Evolutionary conservation across 176 grass and related monocot species (phyloP).

Genomic region (Poa annua): DNA sequence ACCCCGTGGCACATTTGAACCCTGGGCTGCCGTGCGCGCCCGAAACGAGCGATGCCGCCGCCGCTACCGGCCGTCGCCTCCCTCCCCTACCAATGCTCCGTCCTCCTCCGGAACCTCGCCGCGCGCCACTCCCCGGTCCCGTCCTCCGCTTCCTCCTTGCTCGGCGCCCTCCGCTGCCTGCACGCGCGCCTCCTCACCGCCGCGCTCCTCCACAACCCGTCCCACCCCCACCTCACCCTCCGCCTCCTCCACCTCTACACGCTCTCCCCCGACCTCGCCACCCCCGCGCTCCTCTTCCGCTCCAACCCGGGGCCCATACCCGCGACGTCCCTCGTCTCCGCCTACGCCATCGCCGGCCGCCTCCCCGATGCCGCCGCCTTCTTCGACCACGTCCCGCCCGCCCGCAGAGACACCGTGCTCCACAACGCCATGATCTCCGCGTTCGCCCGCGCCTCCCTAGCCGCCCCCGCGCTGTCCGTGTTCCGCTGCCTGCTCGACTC

Average conservation of each 20-base stretch:
- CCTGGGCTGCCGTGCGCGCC: constrained; percentile 16
- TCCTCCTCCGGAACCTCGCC: constrained; percentile 52
- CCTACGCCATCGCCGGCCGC: constrained; percentile 59
- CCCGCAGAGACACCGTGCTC: constrained; percentile 74
- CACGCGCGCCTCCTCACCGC: constrained; percentile 78
- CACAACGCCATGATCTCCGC: constrained; percentile 87
- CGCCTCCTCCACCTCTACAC: constrained; percentile 93
- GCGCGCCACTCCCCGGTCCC: constrained; percentile 35
- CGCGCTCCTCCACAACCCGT: constrained; percentile 52
- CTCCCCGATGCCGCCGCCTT: constrained; percentile 58
- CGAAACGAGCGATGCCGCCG: not conserved
- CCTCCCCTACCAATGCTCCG: constrained; percentile 42
- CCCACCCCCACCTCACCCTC: constrained; percentile 75
- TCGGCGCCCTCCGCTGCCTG: constrained; percentile 66
- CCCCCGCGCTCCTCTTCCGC: constrained; percentile 65
- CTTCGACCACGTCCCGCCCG: constrained; percentile 60
- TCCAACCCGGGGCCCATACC: constrained; percentile 44
- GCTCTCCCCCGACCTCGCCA: constrained; percentile 60
- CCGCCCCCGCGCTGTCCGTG: constrained; percentile 47
- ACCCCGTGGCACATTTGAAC: constrained; percentile 4
- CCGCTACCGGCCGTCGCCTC: constrained; percentile 20
- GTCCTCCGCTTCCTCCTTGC: constrained; percentile 41
- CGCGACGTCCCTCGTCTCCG: constrained; percentile 72
- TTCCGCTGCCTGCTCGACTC: constrained; percentile 57
- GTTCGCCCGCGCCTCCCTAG: constrained; percentile 61